Evolutionary conservation across 2,329 filamentous ascomycete species (phyloP).

Genomic region (Emergomyces orientalis): DNA sequence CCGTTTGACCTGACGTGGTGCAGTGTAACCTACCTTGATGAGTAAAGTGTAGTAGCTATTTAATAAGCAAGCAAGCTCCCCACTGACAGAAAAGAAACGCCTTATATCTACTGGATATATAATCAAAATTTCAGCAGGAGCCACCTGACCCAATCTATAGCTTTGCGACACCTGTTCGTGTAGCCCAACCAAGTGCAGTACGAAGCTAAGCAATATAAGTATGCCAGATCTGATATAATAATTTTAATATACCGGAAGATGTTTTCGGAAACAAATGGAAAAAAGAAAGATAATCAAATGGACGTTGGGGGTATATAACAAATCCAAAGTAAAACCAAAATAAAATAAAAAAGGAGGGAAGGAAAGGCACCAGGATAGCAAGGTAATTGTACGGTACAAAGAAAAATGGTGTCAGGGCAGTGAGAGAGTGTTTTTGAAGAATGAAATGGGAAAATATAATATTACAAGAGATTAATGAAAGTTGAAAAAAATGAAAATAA

Average conservation of each 20-base stretch:
- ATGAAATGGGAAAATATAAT: neutral
- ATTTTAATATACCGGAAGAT: neutral
- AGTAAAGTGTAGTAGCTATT: neutral
- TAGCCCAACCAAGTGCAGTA: neutral
- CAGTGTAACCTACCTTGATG: neutral
- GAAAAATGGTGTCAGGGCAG: neutral
- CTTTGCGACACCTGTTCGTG: neutral
- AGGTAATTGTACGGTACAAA: neutral
- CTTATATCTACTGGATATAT: neutral
- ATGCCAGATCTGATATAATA: neutral
- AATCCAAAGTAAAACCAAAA: neutral
- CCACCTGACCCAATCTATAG: neutral
- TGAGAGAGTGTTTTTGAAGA: neutral
- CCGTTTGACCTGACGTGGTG: neutral
- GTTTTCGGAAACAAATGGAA: neutral
- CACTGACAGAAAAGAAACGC: neutral
- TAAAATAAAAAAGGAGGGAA: neutral
- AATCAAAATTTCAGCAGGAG: neutral
- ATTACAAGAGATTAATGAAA: neutral
- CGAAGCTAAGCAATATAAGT: neutral
- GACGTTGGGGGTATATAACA: neutral
- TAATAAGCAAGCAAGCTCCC: neutral
- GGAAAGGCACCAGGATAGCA: neutral
- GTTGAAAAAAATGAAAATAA: neutral
- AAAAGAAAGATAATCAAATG: neutral